Base-by-base conservation (phyloP, 139 green algal genomes). In the Picochlorum sp. region DNA sequence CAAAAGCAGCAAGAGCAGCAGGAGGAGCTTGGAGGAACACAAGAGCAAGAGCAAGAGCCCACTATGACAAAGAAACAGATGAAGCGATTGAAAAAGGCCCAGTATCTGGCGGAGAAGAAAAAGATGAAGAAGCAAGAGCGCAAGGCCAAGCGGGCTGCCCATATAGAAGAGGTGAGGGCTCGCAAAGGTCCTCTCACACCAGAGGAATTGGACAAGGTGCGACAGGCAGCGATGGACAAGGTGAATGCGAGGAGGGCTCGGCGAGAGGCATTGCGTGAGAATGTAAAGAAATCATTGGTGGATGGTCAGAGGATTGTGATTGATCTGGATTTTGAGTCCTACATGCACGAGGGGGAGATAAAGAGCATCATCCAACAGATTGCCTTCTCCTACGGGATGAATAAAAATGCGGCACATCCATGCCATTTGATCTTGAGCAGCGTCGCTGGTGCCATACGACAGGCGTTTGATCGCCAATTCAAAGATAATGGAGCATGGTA, bases 301-400 rank as follows among this genome's bases (percentile, higher is more conserved):
- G 50, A 56, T 16, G 59, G 71, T 14, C 79, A 88, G 66, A 61
- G 70, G 45, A 56, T 93, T 3, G 65, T 88, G 6, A 75, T 94
- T 9, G 87, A 94, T 60, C 65, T 92, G 11, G 84, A 84, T 47
- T 94, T 89, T 66, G 70, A 71, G 16, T 49, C 77, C 7, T 47
- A 76, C 20, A 95, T 95, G 87, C 75, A 51, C 11, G 64, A 80
- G 4, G 34, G 15, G 7, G 84, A 92, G 70, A 45, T 81, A 3
- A 72, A 68, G 26, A 79, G 71, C 67, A 70, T 94, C 7, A 62
- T 41, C 23, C 65, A 86, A 64, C 87, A 95, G 78, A 66, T 95
- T 37, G 44, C 11, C 16, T 89, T 85, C 72, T 75, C 56, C 55
- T 91, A 92, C 64, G 68, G 70, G 10, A 63, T 67, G 51, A 87